Evolutionary conservation across 73 alveolate genomes (phyloP).

Genomic region (Paramecium biaurelia): DNA sequence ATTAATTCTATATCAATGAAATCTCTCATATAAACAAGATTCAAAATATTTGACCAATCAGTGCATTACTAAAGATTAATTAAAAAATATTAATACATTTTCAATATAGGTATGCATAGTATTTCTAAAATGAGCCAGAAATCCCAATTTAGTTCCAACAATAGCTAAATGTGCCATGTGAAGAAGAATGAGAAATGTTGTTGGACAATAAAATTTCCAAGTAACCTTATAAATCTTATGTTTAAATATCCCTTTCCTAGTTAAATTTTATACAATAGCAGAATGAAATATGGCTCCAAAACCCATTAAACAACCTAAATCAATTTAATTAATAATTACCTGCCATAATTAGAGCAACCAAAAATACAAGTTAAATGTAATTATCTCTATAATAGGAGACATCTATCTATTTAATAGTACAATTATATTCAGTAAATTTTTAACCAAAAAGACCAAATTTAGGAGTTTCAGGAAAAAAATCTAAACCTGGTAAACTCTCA

Average conservation of each 20-base stretch:
- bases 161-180: neutral
- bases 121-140: neutral
- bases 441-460: neutral
- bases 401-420: neutral
- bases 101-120: neutral
- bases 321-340: neutral
- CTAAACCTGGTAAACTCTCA: neutral
- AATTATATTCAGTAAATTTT: neutral
- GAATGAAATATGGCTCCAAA: conserved; percentile 34
- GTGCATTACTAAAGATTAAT: neutral
- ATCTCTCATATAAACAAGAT: neutral
- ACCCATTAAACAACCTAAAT: conserved; percentile 1
- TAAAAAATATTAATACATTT: neutral
- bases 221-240: neutral
- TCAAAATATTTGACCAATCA: neutral
- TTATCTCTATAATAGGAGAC: conserved; percentile 7
- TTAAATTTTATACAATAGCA: neutral
- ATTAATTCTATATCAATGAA: neutral
- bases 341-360: conserved; percentile 1
- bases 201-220: neutral
- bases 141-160: neutral
- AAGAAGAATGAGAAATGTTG: neutral
- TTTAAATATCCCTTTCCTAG: conserved; percentile 13
- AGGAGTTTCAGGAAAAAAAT: neutral
- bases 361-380: neutral